Conservation (phyloP, 2,329 filamentous ascomycete species). For the Talaromyces rugulosus region DNA sequence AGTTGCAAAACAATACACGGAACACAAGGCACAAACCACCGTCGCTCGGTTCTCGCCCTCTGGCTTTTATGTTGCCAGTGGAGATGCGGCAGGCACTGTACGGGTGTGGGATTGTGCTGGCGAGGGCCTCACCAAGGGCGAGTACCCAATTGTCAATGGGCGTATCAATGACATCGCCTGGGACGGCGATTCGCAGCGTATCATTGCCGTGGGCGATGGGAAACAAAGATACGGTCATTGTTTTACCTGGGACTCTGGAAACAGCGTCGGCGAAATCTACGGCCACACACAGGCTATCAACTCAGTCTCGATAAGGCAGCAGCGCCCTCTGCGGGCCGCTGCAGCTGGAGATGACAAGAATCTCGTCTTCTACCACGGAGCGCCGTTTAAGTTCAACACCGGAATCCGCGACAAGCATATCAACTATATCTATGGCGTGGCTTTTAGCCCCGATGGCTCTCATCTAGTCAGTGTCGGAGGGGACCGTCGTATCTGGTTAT, state of each 20-base stretch:
- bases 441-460: conserved; percentile 84
- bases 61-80: conserved; percentile 90
- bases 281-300: conserved; percentile 92
- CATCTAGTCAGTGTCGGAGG: conserved; percentile 82
- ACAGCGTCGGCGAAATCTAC: conserved; percentile 89
- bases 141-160: conserved; percentile 91
- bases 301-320: conserved; percentile 80
- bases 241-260: conserved; percentile 92
- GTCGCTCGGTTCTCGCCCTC: conserved; percentile 92
- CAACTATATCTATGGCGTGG: conserved; percentile 82
- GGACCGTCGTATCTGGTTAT: conserved; percentile 89
- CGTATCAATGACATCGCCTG: conserved; percentile 95
- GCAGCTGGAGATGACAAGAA: conserved; percentile 88
- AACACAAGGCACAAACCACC: conserved; percentile 82
- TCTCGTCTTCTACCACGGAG: conserved; percentile 88
- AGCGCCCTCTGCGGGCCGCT: conserved; percentile 84
- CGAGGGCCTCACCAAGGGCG: conserved; percentile 84
- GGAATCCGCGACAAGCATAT: conserved; percentile 75
- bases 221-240: conserved; percentile 91
- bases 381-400: conserved; percentile 93
- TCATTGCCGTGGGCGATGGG: conserved; percentile 93
- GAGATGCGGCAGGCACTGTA: conserved; percentile 78
- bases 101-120: conserved; percentile 87
- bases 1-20: conserved; percentile 81
- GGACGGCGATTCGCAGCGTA: conserved; percentile 93